Conservation (phyloP, 371 early-diverging fungal species). For the Saksenaea oblongispora region DNA sequence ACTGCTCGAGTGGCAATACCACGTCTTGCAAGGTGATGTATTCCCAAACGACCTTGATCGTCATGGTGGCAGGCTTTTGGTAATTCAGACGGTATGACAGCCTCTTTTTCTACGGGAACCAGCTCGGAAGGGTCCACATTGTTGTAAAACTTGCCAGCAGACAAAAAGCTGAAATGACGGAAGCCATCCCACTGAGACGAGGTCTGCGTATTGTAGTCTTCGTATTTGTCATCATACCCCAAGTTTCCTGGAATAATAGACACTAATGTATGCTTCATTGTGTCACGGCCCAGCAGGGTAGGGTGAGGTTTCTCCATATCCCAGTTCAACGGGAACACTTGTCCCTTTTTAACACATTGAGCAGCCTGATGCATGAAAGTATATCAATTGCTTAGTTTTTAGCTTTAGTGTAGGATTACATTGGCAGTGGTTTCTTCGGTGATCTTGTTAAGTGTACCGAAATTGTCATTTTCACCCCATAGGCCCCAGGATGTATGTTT, state of each 20-base stretch:
- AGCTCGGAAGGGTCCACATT: not conserved
- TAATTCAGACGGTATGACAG: not conserved
- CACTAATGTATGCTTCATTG: constrained; percentile 2
- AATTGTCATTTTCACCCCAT: constrained; percentile 46
- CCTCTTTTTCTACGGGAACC: not conserved
- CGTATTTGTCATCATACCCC: no score
- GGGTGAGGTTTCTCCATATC: constrained; percentile 8
- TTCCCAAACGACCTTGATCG: constrained; percentile 15
- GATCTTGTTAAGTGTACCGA: constrained; percentile 42
- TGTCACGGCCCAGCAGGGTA: constrained; percentile 9
- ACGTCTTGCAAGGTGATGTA: constrained; percentile 15
- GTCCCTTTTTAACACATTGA: constrained; percentile 9
- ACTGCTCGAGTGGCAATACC: constrained; percentile 21
- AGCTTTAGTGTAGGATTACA: no score
- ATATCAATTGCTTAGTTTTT: no score
- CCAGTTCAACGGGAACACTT: constrained; percentile 20
- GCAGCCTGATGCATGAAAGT: constrained; percentile 10
- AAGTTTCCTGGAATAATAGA: constrained; percentile 1
- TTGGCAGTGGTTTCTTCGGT: constrained; percentile 34
- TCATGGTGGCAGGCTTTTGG: not conserved
- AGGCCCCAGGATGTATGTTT: constrained; percentile 43
- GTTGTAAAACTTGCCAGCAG: constrained; percentile 12
- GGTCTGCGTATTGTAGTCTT: constrained; percentile 15
- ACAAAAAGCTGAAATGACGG: constrained; percentile 7
- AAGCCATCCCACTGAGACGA: constrained; percentile 24